Evolutionary conservation across 176 grass and related monocot genomes (phyloP).

Genomic region (Carex parvula): DNA sequence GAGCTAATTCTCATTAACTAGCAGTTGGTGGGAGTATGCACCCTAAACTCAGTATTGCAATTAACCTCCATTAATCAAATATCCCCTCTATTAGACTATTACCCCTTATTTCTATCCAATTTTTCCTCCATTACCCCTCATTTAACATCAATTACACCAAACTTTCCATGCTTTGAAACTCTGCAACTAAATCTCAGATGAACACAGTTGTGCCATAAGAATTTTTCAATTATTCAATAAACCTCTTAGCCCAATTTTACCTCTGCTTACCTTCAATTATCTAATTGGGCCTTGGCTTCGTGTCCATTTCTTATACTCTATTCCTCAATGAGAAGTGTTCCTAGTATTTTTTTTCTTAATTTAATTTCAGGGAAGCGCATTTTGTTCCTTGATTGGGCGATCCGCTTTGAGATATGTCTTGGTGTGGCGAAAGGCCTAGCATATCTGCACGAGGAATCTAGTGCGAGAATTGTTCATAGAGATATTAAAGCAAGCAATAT

Average conservation of each 20-base stretch:
- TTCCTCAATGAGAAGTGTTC: neutral
- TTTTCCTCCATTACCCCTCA: neutral
- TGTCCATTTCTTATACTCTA: neutral
- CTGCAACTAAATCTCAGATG: neutral
- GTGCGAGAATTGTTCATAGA: slow-evolving; percentile 70
- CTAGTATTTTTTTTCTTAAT: neutral
- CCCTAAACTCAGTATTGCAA: neutral
- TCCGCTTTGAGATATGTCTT: slow-evolving; percentile 77
- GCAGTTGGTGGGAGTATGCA: neutral
- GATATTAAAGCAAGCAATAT: slow-evolving; percentile 91
- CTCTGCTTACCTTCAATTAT: neutral
- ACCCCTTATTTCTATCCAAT: neutral
- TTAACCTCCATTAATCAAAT: no score
- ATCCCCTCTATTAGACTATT: no score
- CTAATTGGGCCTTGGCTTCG: neutral
- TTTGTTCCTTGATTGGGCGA: slow-evolving; percentile 54
- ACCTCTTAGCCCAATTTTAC: neutral
- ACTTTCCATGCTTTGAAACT: neutral
- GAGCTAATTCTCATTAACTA: neutral
- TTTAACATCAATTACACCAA: neutral
- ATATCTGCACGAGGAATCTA: slow-evolving; percentile 83
- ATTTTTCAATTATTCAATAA: neutral
- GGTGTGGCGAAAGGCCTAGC: slow-evolving; percentile 61
- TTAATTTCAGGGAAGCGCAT: slow-evolving; percentile 40
- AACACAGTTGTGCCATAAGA: neutral